Evolutionary conservation across 768 basidiomycete genomes (phyloP), one percentile per base, ranked within the genome.

Genomic region (Leucogyrophana mollusca): DNA sequence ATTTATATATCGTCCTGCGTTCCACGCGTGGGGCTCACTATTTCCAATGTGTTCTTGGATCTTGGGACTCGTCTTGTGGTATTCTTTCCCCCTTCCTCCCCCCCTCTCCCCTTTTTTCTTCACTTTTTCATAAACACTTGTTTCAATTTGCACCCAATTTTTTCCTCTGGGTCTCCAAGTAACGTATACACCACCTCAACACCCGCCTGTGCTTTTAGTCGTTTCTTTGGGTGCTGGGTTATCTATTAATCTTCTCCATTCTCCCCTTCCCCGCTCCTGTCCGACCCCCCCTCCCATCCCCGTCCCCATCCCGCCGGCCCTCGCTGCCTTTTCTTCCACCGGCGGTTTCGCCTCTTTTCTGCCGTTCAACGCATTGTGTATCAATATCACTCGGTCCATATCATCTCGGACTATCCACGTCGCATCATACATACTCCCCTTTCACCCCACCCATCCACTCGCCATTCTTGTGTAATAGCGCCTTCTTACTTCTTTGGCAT

Each of bases 21-120:
- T 46, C 49, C 43, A 47, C 47, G 48, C 52, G 44, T 50, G 52
- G 52, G 55, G 51, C 42, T 56, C 58, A 57, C 47, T 58, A 62
- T 69, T 59, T 63, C 44, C 51, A 13, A 49, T 66, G 66, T 72
- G 65, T 67, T 72, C 62, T 72, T 70, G 73, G 65, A 67, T 74
- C 62, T 58, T 65, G 68, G 65, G 65, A 67, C 63, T 52, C 23
- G 50, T 32, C 22, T 47, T 43, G 54, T 54, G 50, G 54, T 60
- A 58, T 65, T 56, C 40, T 35, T 37, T 14, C 45, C 34, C 45
- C 20, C 46, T 37, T 14, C 45, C 34, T 43, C 20, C 46, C 43
- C 27, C 33, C 34, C 35, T 32, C 32, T 14, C 18, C 22, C 35
- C 10, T 9, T 22, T 22, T 27, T 43, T 33, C 20, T 38, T 51